These are phyloP conservation scores for Breviolum minutum DNA, from an alignment of 73 alveolate genomes.

Conservation along the genomic window DNA sequence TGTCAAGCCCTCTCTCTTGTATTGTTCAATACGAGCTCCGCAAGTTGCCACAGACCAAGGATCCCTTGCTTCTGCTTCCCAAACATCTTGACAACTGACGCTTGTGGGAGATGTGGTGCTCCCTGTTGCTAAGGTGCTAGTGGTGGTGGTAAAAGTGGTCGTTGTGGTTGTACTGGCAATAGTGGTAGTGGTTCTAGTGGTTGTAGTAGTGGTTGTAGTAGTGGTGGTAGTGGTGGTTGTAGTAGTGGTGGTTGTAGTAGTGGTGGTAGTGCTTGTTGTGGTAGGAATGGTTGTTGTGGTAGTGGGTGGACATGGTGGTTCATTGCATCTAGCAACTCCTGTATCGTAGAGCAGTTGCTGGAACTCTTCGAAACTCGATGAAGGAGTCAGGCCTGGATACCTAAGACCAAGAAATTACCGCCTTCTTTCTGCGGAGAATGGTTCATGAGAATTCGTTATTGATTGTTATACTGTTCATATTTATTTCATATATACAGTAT, in stretches of 20 bases:
- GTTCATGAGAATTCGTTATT: too few species aligned
- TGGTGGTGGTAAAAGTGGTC: not conserved
- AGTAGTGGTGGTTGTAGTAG: not conserved
- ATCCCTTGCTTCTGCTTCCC: constrained; percentile 54
- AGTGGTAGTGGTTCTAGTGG: constrained; percentile 46
- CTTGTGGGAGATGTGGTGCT: not conserved
- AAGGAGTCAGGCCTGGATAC: constrained; percentile 86
- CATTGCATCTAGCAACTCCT: constrained; percentile 13
- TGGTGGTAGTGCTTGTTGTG: not conserved
- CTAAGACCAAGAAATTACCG: not conserved
- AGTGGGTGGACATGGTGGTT: constrained; percentile 26
- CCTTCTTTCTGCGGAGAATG: too few species aligned
- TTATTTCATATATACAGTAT: too few species aligned
- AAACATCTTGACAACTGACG: constrained; percentile 29
- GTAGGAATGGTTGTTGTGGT: not conserved
- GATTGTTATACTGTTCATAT: too few species aligned
- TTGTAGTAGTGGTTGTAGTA: not conserved
- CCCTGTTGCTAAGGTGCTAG: not conserved
- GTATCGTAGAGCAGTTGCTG: constrained; percentile 13
- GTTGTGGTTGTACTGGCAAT: constrained; percentile 18
- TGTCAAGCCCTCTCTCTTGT: constrained; percentile 21
- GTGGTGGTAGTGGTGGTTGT: constrained; percentile 10
- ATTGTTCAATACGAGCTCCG: constrained; percentile 44
- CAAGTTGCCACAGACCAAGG: constrained; percentile 64
- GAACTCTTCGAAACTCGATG: constrained; percentile 75